Base-by-base conservation (phyloP, 768 basidiomycete species). In the Lactarius trivialis region DNA sequence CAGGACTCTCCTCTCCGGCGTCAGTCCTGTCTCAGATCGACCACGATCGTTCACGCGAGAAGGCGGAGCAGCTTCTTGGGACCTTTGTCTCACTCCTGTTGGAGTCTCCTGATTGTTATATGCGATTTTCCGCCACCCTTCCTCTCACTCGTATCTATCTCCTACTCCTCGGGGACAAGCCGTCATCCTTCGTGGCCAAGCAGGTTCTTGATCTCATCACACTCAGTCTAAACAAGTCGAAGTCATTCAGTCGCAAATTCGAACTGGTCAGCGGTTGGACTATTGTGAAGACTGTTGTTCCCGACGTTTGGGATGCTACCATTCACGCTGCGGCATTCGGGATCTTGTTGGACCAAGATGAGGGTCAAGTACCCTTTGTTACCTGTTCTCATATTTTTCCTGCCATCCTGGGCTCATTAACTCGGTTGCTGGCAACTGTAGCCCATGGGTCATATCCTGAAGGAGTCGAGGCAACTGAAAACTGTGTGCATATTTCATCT, bases 241-340 rank as follows among this genome's bases (percentile, higher is more conserved):
- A 79, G 11, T 81, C 85, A 2, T 97, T 94, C 75, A 80, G 76
- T 51, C 79, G 87, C 59, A 93, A 90, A 68, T 93, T 96, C 67
- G 93, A 95, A 71, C 76, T 89, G 1, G 85, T 90, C 39, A 86
- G 86, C 56, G 94, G 94, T 9, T 96, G 93, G 88, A 84, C 78
- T 51, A 78, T 88, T 2, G 71, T 96, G 37, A 87, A 85, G 70
- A 79, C 78, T 4, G 81, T 87, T 30, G 69, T 95, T 21, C 89
- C 92, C 0, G 60, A 70, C 7, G 74, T 74, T 0, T 96, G 94
- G 94, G 80, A 87, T 65, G 71, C 74, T 8, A 76, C 72, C 19
- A 84, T 94, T 15, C 86, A 91, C 61, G 77, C 77, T 28, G 82
- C 82, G 24, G 83, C 86, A 12, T 85, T 93, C 64, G 83, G 87